Conservation (phyloP, 805 yeast genomes). For the Myxozyma monticola region DNA sequence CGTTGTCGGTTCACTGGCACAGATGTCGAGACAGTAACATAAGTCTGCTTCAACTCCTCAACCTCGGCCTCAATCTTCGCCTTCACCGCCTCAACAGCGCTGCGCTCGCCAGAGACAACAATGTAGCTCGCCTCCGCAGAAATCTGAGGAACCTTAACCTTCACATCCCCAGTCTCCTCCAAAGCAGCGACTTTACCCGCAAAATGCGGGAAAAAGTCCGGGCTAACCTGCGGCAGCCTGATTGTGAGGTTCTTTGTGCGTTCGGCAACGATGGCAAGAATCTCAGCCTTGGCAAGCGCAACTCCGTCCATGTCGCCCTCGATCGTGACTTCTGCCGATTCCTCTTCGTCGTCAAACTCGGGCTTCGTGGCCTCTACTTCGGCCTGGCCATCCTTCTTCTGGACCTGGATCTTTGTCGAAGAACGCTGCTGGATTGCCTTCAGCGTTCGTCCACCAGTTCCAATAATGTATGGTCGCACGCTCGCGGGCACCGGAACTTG, state of each 20-base stretch:
- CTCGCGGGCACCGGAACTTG: slow-evolving; percentile 71
- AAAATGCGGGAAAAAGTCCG: slow-evolving; percentile 37
- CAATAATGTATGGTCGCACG: slow-evolving; percentile 77
- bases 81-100: slow-evolving; percentile 57
- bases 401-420: slow-evolving; percentile 71
- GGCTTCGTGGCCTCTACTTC: slow-evolving; percentile 33
- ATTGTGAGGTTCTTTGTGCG: slow-evolving; percentile 31
- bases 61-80: slow-evolving; percentile 50
- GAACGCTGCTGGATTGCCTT: slow-evolving; percentile 73
- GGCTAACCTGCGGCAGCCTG: slow-evolving; percentile 26
- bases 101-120: slow-evolving; percentile 69
- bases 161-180: slow-evolving; percentile 35
- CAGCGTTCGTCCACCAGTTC: slow-evolving; percentile 79
- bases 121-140: slow-evolving; percentile 47
- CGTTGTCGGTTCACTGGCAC: slow-evolving; percentile 70
- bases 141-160: slow-evolving; percentile 28
- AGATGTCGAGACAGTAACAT: slow-evolving; percentile 55
- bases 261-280: slow-evolving; percentile 70
- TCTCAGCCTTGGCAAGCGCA: slow-evolving; percentile 66
- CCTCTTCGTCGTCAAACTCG: slow-evolving; percentile 58
- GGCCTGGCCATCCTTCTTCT: slow-evolving; percentile 32
- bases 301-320: slow-evolving; percentile 87
- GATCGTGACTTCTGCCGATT: slow-evolving; percentile 59
- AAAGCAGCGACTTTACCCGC: slow-evolving; percentile 41
- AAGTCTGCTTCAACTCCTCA: slow-evolving; percentile 46